Evolutionary conservation across 805 yeast genomes (phyloP).

Genomic region (Lachancea sp.): DNA sequence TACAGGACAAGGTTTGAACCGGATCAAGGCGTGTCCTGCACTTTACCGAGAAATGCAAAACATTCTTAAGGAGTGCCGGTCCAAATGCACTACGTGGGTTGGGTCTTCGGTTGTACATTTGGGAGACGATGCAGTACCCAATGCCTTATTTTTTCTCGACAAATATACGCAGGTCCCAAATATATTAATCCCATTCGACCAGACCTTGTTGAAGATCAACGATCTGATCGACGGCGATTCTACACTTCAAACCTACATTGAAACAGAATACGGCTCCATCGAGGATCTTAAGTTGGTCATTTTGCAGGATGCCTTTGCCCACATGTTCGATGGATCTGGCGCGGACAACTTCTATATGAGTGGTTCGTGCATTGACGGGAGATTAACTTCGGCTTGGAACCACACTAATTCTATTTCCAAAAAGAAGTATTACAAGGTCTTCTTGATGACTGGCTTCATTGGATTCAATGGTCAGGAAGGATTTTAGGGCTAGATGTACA

Average conservation of each 20-base stretch:
- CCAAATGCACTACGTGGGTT: conserved; percentile 60
- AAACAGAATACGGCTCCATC: conserved; percentile 50
- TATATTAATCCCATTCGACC: conserved; percentile 66
- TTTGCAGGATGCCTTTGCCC: conserved; percentile 38
- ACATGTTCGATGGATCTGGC: conserved; percentile 69
- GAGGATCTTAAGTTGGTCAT: conserved; percentile 46
- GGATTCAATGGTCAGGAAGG: conserved; percentile 74
- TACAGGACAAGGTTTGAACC: conserved; percentile 77
- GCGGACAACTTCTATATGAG: conserved; percentile 80
- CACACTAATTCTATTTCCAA: conserved; percentile 68
- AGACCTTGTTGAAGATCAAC: conserved; percentile 49
- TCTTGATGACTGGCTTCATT: conserved; percentile 60
- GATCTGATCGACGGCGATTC: conserved; percentile 44
- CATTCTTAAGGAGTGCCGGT: conserved; percentile 59
- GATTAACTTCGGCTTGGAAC: conserved; percentile 77
- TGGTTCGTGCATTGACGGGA: conserved; percentile 79
- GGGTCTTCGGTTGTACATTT: conserved; percentile 76
- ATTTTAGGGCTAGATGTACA: too few relatives aligned
- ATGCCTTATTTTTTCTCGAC: conserved; percentile 71
- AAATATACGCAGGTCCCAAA: conserved; percentile 77
- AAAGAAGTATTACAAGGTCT: conserved; percentile 55
- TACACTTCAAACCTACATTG: conserved; percentile 44
- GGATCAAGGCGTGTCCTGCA: conserved; percentile 68
- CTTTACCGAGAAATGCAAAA: conserved; percentile 65
- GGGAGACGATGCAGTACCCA: conserved; percentile 81